phyloP scores from a whole-genome alignment of 768 basidiomycete species.

The Hydnum rufescens region DNA sequence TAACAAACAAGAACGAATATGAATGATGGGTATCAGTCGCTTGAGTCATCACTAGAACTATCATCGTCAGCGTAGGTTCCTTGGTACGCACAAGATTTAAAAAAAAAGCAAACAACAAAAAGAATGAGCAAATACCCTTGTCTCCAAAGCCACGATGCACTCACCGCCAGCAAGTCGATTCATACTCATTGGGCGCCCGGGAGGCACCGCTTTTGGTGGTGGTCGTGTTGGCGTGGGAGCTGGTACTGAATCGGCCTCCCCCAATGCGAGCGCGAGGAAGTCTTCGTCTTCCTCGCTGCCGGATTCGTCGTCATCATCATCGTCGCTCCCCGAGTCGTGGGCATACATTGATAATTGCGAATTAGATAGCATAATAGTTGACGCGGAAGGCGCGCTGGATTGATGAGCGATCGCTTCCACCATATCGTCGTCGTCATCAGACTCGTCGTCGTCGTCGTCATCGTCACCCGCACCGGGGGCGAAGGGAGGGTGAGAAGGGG shows the following conservation, averaged over 20 bases:
- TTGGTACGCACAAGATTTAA: not conserved
- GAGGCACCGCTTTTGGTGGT: not conserved
- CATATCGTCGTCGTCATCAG: conserved; percentile 19
- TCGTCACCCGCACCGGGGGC: not conserved
- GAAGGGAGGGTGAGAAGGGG: not conserved
- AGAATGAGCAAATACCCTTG: no score
- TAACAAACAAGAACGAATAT: no score
- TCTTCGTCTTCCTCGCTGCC: conserved; percentile 14
- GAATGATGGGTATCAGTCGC: no score
- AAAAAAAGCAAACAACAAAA: no score
- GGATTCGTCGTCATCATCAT: conserved; percentile 11
- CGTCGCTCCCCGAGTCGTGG: conserved; percentile 1
- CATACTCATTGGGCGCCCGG: conserved; percentile 28
- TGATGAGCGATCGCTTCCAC: conserved; percentile 9
- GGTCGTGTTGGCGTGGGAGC: not conserved
- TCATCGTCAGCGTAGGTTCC: conserved; percentile 6
- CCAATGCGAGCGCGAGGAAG: conserved; percentile 18
- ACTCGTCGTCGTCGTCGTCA: conserved; percentile 18
- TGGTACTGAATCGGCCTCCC: not conserved
- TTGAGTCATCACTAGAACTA: not conserved
- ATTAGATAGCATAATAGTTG: not conserved
- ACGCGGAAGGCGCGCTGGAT: conserved; percentile 11
- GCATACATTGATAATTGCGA: not conserved
- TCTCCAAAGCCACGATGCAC: no score
- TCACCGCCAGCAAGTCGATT: conserved; percentile 28